These are phyloP conservation scores for Jimgerdemannia lactiflua DNA, from an alignment of 192 early-diverging fungal species.

Conservation along the genomic window DNA sequence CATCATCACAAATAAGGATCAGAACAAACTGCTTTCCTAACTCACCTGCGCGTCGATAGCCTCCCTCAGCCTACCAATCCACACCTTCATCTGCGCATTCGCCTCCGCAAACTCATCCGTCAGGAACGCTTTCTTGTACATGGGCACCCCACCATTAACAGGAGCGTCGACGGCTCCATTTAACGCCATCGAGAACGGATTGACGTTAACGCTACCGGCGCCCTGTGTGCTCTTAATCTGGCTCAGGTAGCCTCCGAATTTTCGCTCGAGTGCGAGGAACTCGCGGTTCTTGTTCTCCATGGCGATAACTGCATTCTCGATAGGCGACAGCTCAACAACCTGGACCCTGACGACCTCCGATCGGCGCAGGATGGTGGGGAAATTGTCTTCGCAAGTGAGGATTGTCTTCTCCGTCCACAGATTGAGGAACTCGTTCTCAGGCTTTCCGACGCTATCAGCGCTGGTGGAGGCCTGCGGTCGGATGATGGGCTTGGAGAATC, in stretches of 20 bases:
- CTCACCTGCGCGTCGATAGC: slow-evolving; percentile 68
- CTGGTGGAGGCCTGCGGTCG: background rate
- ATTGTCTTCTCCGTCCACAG: slow-evolving; percentile 77
- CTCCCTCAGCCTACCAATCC: slow-evolving; percentile 44
- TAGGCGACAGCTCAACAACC: slow-evolving; percentile 62
- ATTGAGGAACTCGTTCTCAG: slow-evolving; percentile 65
- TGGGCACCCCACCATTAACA: slow-evolving; percentile 77
- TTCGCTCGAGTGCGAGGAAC: slow-evolving; percentile 46
- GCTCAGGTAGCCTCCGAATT: slow-evolving; percentile 40
- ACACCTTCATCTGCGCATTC: slow-evolving; percentile 37
- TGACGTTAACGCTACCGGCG: slow-evolving; percentile 41
- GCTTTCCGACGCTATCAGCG: slow-evolving; percentile 30
- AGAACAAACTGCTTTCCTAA: background rate
- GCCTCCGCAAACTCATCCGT: slow-evolving; percentile 30
- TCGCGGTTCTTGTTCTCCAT: slow-evolving; percentile 69
- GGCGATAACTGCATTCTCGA: slow-evolving; percentile 72
- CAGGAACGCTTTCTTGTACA: slow-evolving; percentile 73
- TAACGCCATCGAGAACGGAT: slow-evolving; percentile 77
- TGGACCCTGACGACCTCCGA: slow-evolving; percentile 50
- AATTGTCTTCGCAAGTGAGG: slow-evolving; percentile 58
- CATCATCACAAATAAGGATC: too few relatives aligned
- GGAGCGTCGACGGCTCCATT: slow-evolving; percentile 83
- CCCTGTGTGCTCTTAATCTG: slow-evolving; percentile 1
- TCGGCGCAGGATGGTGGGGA: slow-evolving; percentile 61
- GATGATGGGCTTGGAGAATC: slow-evolving; percentile 61